Base-by-base conservation (phyloP, 495 filamentous ascomycete genomes). In the Hypoxylon perforatum region DNA sequence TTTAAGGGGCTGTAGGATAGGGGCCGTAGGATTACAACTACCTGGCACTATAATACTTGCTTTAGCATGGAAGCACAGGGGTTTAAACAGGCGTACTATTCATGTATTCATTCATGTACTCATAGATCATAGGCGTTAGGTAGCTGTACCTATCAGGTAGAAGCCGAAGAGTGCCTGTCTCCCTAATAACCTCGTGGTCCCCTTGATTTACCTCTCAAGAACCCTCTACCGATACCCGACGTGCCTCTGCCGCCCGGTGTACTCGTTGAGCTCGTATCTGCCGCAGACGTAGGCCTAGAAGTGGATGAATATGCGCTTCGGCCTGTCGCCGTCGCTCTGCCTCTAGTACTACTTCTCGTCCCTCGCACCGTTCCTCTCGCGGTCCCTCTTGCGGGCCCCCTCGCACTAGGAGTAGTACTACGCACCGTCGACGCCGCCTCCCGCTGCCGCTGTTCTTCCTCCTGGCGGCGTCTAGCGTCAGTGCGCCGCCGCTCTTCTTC, bases 401-500 rank as follows among this genome's bases (percentile, higher is more conserved):
- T 61, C 14, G 45, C 41, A 7, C 73, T 71, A 21, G 71, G 44
- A 38, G 48, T 46, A 6, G 35, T 70, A 19, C 57, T 53, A 25
- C 57, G 63, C 39, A 50, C 11, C 50, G 75, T 75, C 21, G 80
- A 80, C 14, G 85, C 80, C 25, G 83, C 77, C 41, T 78, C 72
- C 15, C 70, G 78, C 73, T 69, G 83, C 71, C 82, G 81, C 76
- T 90, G 90, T 23, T 90, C 91, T 67, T 93, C 91, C 65, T 93
- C 93, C 14, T 85, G 89, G 67, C 82, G 87, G 39, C 87, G 80
- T 48, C 80, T 82, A 9, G 86, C 88, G 21, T 91, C 92, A 68
- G 91, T 92, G 56, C 89, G 80, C 50, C 92, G 85, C 45, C 88
- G 82, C 73, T 92, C 89, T 15, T 92, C 87, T 63, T 96, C 92